A percentile compares a stretch with the other conserved stretches of the same genome.
phyloP scores from a whole-genome alignment of 1,139 yeast genomes.

The Scheffersomyces stambukii region DNA sequence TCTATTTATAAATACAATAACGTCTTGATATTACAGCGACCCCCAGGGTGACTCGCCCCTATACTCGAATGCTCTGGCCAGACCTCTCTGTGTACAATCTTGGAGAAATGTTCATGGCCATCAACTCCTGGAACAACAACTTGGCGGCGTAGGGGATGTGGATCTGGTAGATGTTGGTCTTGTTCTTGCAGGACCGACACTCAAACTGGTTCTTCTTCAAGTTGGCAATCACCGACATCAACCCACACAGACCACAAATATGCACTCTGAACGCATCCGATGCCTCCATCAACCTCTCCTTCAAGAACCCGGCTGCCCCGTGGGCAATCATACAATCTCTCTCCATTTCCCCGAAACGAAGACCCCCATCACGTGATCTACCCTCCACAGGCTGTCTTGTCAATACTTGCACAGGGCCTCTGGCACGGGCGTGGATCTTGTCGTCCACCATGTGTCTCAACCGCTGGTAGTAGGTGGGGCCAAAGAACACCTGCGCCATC shows the following conservation, averaged over 20 bases:
- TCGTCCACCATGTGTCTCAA: constrained; percentile 99
- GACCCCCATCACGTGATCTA: constrained; percentile 98
- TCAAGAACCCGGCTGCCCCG: constrained; percentile 97
- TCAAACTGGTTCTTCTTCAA: constrained; percentile 95
- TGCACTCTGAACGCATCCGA: constrained; percentile 98
- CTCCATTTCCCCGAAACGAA: constrained; percentile 99
- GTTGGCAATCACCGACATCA: constrained; percentile 96
- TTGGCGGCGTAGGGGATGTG: constrained; percentile 98
- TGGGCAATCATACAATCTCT: constrained; percentile 99
- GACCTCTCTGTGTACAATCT: constrained; percentile 71
- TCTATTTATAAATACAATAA: no score
- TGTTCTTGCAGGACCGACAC: constrained; percentile 97
- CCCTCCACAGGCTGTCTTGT: constrained; percentile 99
- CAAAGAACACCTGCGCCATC: constrained; percentile 97
- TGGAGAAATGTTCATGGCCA: constrained; percentile 97
- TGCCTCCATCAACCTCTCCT: constrained; percentile 97
- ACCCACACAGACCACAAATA: constrained; percentile 96
- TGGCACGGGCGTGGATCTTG: constrained; percentile 98
- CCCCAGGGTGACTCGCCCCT: constrained; percentile 5
- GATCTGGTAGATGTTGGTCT: constrained; percentile 95
- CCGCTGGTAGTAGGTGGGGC: constrained; percentile 98
- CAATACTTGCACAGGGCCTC: constrained; percentile 97
- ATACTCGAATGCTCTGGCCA: constrained; percentile 40
- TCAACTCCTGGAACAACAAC: constrained; percentile 91
- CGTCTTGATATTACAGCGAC: no score